Conservation (phyloP, 2,329 filamentous ascomycete species). For the Colletotrichum sidae region DNA sequence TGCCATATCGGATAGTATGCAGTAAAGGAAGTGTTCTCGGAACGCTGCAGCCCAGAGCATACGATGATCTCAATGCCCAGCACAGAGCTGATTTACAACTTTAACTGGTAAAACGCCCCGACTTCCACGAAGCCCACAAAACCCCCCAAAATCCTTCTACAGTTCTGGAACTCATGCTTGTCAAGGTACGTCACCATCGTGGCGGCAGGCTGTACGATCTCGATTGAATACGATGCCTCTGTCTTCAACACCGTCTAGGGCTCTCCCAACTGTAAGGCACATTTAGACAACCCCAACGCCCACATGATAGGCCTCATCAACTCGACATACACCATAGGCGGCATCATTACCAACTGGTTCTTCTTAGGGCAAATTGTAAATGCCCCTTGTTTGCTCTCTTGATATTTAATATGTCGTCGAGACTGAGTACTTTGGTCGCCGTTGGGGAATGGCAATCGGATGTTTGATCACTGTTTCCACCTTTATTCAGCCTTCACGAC, state of each 20-base stretch:
- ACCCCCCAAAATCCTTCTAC: too few relatives aligned
- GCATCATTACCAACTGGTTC: constrained; percentile 1
- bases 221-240: neutral
- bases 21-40: too few relatives aligned
- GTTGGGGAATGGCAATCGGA: neutral
- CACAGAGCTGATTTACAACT: too few relatives aligned
- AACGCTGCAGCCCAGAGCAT: too few relatives aligned
- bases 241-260: neutral
- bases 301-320: constrained; percentile 10
- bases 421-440: neutral
- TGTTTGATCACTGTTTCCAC: neutral
- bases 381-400: neutral
- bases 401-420: neutral
- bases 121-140: too few relatives aligned
- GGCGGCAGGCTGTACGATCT: neutral
- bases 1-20: too few relatives aligned
- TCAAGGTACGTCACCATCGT: constrained; percentile 49
- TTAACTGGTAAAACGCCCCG: too few relatives aligned
- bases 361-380: neutral
- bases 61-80: too few relatives aligned
- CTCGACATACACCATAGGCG: neutral
- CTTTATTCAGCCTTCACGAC: neutral
- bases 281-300: neutral
- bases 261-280: neutral
- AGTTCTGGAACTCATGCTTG: too few relatives aligned